Conservation (phyloP, 2,329 filamentous ascomycete species). For the Aspergillus sp. region DNA sequence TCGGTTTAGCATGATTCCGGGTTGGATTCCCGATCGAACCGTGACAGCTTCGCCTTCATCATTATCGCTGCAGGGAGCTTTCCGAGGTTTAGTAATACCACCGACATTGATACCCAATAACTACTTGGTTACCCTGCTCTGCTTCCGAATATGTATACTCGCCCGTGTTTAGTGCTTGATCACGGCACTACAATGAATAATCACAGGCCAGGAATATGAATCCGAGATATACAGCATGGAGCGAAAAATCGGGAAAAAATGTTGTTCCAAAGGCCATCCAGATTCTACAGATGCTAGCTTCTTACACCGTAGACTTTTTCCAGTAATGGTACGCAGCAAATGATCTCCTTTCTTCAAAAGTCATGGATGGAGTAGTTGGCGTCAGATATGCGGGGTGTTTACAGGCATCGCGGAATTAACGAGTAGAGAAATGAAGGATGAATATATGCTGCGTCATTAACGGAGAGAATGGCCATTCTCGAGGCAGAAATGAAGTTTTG, state of each 20-base stretch:
- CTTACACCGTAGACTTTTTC: no score
- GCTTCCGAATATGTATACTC: no score
- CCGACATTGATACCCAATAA: no score
- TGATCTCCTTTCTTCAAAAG: neutral
- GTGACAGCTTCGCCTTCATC: neutral
- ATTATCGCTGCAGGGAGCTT: no score
- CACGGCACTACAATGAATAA: no score
- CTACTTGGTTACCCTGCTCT: no score
- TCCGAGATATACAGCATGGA: neutral
- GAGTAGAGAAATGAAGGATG: neutral
- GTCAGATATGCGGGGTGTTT: neutral
- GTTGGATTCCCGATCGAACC: constrained; percentile 2
- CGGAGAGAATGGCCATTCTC: neutral
- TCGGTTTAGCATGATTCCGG: constrained; percentile 9
- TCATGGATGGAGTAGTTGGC: neutral
- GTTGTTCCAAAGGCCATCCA: neutral
- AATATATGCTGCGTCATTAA: neutral
- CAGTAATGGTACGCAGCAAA: no score
- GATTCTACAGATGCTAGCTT: neutral
- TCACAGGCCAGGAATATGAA: no score
- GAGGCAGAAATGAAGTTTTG: neutral
- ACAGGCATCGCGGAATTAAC: neutral
- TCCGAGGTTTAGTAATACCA: no score
- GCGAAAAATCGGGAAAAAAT: neutral
- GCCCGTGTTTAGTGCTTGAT: no score